phyloP scores from a whole-genome alignment of 1,284 basidiomycete genomes.

The Cutaneotrichosporon mucoides region DNA sequence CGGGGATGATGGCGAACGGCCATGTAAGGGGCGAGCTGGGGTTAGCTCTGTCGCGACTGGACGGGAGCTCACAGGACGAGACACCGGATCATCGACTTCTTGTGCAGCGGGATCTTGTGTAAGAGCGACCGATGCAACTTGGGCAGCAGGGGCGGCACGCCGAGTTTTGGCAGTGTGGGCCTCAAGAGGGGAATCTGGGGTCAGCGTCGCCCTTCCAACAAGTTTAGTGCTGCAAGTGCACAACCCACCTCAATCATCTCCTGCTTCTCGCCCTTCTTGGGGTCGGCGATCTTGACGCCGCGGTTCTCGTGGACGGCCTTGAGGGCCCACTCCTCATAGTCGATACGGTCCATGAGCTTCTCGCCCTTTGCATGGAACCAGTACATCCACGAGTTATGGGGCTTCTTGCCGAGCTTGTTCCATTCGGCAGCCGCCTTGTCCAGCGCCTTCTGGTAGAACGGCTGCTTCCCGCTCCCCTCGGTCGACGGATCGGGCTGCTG shows the following conservation, averaged over 20 bases:
- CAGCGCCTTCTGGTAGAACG: slow-evolving; percentile 24
- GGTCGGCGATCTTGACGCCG: slow-evolving; percentile 31
- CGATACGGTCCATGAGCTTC: slow-evolving; percentile 48
- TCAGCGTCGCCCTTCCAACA: no score
- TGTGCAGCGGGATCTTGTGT: slow-evolving; percentile 45
- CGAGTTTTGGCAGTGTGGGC: slow-evolving; percentile 29
- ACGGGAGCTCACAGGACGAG: slow-evolving; percentile 25
- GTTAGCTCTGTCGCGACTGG: neutral
- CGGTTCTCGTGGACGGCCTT: slow-evolving; percentile 37
- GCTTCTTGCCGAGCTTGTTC: slow-evolving; percentile 42
- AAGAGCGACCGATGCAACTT: slow-evolving; percentile 39
- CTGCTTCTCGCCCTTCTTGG: slow-evolving; percentile 25
- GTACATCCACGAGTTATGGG: slow-evolving; percentile 39
- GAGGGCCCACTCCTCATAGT: slow-evolving; percentile 48
- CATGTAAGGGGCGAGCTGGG: slow-evolving; percentile 40
- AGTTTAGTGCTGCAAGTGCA: neutral
- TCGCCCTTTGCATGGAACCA: slow-evolving; percentile 47
- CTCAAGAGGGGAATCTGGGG: slow-evolving; percentile 40
- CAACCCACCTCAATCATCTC: slow-evolving; percentile 35
- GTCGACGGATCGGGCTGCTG: slow-evolving; percentile 14
- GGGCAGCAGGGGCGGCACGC: slow-evolving; percentile 32
- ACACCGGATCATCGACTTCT: slow-evolving; percentile 38
- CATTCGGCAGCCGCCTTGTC: slow-evolving; percentile 39
- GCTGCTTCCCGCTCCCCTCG: slow-evolving; percentile 1
- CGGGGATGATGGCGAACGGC: slow-evolving; percentile 51